A percentile compares a stretch with the other conserved stretches of the same genome.
phyloP scores from a whole-genome alignment of 768 basidiomycete species.

The Ramaria rubella region DNA sequence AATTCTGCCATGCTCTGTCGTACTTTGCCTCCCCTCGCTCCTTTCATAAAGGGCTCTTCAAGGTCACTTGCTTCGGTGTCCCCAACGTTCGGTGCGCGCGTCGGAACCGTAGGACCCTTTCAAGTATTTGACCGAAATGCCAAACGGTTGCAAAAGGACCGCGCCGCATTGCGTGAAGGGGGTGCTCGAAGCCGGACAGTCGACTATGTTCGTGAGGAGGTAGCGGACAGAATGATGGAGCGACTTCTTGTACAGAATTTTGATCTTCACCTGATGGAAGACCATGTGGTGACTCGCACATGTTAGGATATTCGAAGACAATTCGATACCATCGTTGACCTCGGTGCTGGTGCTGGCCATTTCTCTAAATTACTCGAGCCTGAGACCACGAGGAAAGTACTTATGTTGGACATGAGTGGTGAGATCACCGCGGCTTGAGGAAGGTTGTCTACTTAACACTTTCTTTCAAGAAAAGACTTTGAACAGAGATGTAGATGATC shows the following conservation, averaged over 20 bases:
- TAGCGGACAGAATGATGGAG: constrained; percentile 87
- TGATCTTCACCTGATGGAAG: background rate
- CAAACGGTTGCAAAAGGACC: constrained; percentile 74
- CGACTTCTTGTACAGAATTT: constrained; percentile 61
- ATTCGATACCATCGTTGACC: constrained; percentile 74
- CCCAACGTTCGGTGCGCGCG: background rate
- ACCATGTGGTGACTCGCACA: background rate
- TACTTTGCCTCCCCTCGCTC: background rate
- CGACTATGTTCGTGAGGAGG: constrained; percentile 88
- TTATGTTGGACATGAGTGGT: constrained; percentile 89
- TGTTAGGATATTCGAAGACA: constrained; percentile 86
- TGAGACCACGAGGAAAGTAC: constrained; percentile 59
- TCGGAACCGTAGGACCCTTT: constrained; percentile 50
- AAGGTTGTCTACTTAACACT: constrained; percentile 3
- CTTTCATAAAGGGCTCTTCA: background rate
- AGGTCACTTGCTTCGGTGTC: constrained; percentile 4
- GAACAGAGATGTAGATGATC: constrained; percentile 66
- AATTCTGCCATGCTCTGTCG: background rate
- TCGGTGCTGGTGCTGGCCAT: constrained; percentile 89
- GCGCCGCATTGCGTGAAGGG: constrained; percentile 52
- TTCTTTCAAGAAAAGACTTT: constrained; percentile 55
- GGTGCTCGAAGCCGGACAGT: constrained; percentile 65
- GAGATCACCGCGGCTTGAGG: constrained; percentile 18
- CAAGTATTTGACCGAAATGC: constrained; percentile 80
- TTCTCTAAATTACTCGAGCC: constrained; percentile 75